Conservation (phyloP, 768 basidiomycete genomes). For the Gloeophyllum trabeum region DNA sequence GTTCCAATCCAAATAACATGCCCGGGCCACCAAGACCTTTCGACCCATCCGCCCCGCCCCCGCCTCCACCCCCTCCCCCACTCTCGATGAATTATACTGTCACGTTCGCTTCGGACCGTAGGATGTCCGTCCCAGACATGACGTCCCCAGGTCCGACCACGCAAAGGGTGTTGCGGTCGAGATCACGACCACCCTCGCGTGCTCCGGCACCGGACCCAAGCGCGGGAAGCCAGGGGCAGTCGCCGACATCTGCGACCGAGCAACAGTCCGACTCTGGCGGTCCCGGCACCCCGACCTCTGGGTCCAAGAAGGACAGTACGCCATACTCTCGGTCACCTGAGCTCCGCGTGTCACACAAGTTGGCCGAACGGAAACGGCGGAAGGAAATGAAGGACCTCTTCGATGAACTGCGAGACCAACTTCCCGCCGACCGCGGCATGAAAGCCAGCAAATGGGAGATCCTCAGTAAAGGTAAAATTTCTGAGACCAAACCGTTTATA, state of each 20-base stretch:
- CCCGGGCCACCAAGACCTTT: slow-evolving; percentile 30
- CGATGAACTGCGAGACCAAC: slow-evolving; percentile 87
- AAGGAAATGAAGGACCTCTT: slow-evolving; percentile 99
- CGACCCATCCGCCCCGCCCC: slow-evolving; percentile 32
- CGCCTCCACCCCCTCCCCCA: slow-evolving; percentile 14
- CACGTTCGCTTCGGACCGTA: slow-evolving; percentile 46
- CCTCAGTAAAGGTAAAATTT: slow-evolving; percentile 73
- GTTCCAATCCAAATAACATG: slow-evolving; percentile 28
- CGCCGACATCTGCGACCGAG: slow-evolving; percentile 2
- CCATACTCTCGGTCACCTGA: slow-evolving; percentile 96
- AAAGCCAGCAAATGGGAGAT: slow-evolving; percentile 99
- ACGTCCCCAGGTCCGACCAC: slow-evolving; percentile 30
- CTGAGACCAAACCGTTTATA: background rate
- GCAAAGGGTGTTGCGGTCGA: slow-evolving; percentile 46
- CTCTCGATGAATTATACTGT: slow-evolving; percentile 43
- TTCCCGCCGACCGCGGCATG: slow-evolving; percentile 88
- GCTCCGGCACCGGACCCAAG: slow-evolving; percentile 28
- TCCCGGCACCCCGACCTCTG: slow-evolving; percentile 4
- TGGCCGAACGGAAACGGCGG: slow-evolving; percentile 91
- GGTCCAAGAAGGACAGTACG: slow-evolving; percentile 29
- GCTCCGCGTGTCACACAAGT: slow-evolving; percentile 88
- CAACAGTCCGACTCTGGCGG: slow-evolving; percentile 7
- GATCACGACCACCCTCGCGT: slow-evolving; percentile 65
- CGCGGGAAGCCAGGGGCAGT: slow-evolving; percentile 17
- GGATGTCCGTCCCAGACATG: slow-evolving; percentile 68